Percentiles rank a stretch among this genome's conserved stretches.
Evolutionary conservation across 305 asterid species (phyloP).

Genomic region (Solanum aculeatissimum): DNA sequence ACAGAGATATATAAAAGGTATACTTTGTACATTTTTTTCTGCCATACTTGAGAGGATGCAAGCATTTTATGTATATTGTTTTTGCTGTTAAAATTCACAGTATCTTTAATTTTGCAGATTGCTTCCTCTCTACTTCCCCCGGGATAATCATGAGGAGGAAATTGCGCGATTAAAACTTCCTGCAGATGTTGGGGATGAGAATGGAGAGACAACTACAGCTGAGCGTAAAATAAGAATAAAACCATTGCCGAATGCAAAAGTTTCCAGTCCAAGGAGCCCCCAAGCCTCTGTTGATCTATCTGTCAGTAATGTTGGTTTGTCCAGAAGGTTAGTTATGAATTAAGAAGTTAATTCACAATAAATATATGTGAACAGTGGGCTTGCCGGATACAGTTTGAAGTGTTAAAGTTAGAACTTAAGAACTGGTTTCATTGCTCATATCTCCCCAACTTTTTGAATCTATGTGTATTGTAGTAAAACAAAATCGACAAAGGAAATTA

Average conservation of each 20-base stretch:
- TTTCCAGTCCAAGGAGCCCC: constrained; percentile 26
- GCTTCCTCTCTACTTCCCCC: constrained; percentile 94
- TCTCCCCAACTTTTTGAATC: neutral
- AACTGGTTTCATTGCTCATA: neutral
- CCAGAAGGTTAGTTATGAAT: constrained; percentile 47
- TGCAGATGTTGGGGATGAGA: constrained; percentile 95
- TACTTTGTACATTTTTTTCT: neutral
- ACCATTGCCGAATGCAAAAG: constrained; percentile 70
- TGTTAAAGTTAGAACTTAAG: neutral
- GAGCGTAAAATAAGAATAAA: constrained; percentile 86
- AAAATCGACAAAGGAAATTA: neutral
- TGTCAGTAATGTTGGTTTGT: constrained; percentile 46
- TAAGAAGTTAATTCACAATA: neutral
- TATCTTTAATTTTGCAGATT: constrained; percentile 23
- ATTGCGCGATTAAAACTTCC: constrained; percentile 70
- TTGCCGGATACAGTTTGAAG: neutral
- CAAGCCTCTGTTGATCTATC: constrained; percentile 43
- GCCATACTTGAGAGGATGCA: neutral
- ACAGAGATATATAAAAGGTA: constrained; percentile 90
- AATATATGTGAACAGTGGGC: neutral
- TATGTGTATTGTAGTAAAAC: neutral
- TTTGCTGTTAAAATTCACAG: neutral
- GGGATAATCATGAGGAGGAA: constrained; percentile 73
- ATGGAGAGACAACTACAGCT: constrained; percentile 75
- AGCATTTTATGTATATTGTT: neutral